Conservation (phyloP, 495 filamentous ascomycete species). For the Penicillium macrosclerotiorum region DNA sequence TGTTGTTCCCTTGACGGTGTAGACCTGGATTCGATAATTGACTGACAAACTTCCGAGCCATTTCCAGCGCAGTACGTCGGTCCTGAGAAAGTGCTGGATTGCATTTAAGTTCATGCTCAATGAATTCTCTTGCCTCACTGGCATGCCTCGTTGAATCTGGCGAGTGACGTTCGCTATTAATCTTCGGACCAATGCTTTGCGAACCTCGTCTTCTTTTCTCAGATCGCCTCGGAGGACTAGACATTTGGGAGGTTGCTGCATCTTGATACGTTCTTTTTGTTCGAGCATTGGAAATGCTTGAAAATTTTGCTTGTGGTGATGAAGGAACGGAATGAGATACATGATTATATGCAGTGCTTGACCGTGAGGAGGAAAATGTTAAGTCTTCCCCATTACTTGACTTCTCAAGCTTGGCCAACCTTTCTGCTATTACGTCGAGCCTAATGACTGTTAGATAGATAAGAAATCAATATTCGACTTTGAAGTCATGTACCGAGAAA, state of each 20-base stretch:
- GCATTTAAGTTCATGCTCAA: slow-evolving; percentile 29
- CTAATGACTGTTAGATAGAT: slow-evolving; percentile 6
- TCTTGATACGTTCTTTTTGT: slow-evolving; percentile 10
- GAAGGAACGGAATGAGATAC: neutral
- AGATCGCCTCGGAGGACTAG: neutral
- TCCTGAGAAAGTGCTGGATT: slow-evolving; percentile 29
- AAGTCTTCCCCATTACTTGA: slow-evolving; percentile 1
- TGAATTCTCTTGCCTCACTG: slow-evolving; percentile 26
- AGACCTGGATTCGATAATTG: slow-evolving; percentile 21
- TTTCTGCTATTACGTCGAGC: slow-evolving; percentile 19
- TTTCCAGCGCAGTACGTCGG: slow-evolving; percentile 21
- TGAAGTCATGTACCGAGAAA: slow-evolving; percentile 15
- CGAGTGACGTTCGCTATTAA: slow-evolving; percentile 15
- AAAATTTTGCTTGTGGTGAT: slow-evolving; percentile 13
- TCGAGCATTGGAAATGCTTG: neutral
- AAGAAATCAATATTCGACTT: neutral
- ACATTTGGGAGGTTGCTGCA: too few species aligned
- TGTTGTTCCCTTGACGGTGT: slow-evolving; percentile 12
- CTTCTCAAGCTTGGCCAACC: slow-evolving; percentile 23
- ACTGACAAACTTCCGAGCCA: slow-evolving; percentile 22
- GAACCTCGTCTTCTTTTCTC: slow-evolving; percentile 14
- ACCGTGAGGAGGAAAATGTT: slow-evolving; percentile 11
- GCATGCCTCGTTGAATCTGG: slow-evolving; percentile 23
- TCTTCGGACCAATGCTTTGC: slow-evolving; percentile 6
- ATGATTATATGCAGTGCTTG: slow-evolving; percentile 5